Percentiles rank a stretch among this genome's conserved stretches.
Evolutionary conservation across 345 rosid species (phyloP).

Genomic region (Cochlearia excelsa): DNA sequence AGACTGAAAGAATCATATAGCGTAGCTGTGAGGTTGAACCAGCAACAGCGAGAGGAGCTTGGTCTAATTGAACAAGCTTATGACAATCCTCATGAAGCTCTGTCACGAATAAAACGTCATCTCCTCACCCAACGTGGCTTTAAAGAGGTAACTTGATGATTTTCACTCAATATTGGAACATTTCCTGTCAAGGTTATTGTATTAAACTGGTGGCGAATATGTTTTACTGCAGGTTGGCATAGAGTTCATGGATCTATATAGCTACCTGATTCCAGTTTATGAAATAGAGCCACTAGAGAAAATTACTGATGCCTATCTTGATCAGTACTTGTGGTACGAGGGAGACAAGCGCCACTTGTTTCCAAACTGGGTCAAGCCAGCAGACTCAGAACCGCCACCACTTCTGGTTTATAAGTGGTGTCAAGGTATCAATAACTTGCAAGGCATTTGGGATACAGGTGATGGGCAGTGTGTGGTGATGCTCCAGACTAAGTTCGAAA

Average conservation of each 20-base stretch:
- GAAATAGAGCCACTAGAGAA: slow-evolving; percentile 89
- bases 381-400: slow-evolving; percentile 94
- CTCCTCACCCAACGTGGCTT: slow-evolving; percentile 87
- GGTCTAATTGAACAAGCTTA: slow-evolving; percentile 94
- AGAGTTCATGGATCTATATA: slow-evolving; percentile 90
- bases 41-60: slow-evolving; percentile 82
- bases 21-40: slow-evolving; percentile 85
- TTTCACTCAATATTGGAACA: too few relatives aligned
- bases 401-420: slow-evolving; percentile 93
- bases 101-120: slow-evolving; percentile 86
- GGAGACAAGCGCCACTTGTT: slow-evolving; percentile 92
- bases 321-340: slow-evolving; percentile 92
- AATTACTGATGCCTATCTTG: slow-evolving; percentile 94
- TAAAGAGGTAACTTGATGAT: slow-evolving; percentile 44
- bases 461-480: slow-evolving; percentile 94
- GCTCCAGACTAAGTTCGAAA: slow-evolving; percentile 88
- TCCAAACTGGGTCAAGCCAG: slow-evolving; percentile 95
- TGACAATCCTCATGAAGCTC: slow-evolving; percentile 89
- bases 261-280: slow-evolving; percentile 84
- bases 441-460: slow-evolving; percentile 84
- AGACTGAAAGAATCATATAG: slow-evolving; percentile 89
- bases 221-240: slow-evolving; percentile 43
- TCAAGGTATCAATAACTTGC: slow-evolving; percentile 86
- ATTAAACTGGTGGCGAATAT: too few relatives aligned
- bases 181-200: too few relatives aligned